Conservation (phyloP, 2,329 filamentous ascomycete species). For the Didymella keratinophila region DNA sequence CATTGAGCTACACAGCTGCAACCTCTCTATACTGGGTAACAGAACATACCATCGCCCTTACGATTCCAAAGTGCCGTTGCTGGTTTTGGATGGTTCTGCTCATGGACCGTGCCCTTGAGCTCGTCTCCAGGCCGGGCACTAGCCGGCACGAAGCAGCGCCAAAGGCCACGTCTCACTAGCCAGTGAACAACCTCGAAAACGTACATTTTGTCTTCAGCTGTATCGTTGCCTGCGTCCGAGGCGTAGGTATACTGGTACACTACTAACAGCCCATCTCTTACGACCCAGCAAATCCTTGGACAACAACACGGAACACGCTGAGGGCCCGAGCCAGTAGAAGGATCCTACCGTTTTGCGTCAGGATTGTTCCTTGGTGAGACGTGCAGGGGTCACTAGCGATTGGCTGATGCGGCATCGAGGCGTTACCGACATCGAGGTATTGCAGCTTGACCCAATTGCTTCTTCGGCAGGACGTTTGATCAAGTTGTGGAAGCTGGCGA, state of each 20-base stretch:
- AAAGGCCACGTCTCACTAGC: conserved; percentile 16
- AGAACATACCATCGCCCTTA: conserved; percentile 12
- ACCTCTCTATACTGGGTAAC: conserved; percentile 18
- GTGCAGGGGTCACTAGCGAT: conserved; percentile 22
- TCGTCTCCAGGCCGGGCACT: conserved; percentile 10
- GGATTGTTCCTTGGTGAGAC: conserved; percentile 25
- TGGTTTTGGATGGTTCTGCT: conserved; percentile 11
- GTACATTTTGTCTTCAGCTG: conserved; percentile 5
- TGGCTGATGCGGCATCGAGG: conserved; percentile 20
- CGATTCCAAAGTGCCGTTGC: conserved; percentile 14
- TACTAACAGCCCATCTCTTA: conserved; percentile 5
- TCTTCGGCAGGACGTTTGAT: background rate
- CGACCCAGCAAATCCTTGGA: conserved; percentile 5
- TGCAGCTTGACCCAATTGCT: conserved; percentile 2
- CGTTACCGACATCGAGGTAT: conserved; percentile 17
- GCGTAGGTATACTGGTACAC: conserved; percentile 6
- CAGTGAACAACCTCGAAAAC: conserved; percentile 3
- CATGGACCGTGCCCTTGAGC: conserved; percentile 2
- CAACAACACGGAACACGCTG: conserved; percentile 12
- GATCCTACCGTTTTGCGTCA: conserved; percentile 23
- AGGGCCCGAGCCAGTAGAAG: conserved; percentile 21
- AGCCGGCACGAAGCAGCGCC: conserved; percentile 12
- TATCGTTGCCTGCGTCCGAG: conserved; percentile 2
- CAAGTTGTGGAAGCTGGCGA: background rate
- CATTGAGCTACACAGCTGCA: conserved; percentile 23